Evolutionary conservation across 768 basidiomycete species (phyloP).

Genomic region (Artomyces pyxidatus): DNA sequence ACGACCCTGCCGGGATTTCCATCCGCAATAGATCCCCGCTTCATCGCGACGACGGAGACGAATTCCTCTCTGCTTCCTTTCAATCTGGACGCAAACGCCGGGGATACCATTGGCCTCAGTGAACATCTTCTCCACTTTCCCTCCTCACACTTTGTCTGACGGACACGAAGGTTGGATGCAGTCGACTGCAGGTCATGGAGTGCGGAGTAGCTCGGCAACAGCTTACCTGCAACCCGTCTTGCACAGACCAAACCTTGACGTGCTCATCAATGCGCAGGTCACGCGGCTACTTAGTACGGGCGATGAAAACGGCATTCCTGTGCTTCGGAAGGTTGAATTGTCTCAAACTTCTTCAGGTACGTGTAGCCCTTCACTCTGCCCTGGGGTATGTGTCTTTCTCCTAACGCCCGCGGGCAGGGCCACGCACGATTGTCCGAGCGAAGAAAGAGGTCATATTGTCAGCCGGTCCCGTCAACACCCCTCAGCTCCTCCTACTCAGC

Average conservation of each 20-base stretch:
- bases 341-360: not conserved
- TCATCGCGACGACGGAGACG: slow-evolving; percentile 30
- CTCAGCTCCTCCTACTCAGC: slow-evolving; percentile 19
- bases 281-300: slow-evolving; percentile 11
- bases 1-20: not conserved
- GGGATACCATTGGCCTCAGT: slow-evolving; percentile 35
- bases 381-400: too few relatives aligned
- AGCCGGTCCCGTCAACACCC: slow-evolving; percentile 2
- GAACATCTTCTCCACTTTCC: too few relatives aligned
- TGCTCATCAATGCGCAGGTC: slow-evolving; percentile 10
- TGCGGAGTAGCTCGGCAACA: slow-evolving; percentile 3
- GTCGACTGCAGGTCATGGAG: too few relatives aligned
- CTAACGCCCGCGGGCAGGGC: too few relatives aligned
- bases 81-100: slow-evolving; percentile 35
- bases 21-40: slow-evolving; percentile 22
- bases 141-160: too few relatives aligned
- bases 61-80: slow-evolving; percentile 30
- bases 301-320: not conserved
- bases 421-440: too few relatives aligned
- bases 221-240: slow-evolving; percentile 4
- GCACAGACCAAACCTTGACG: slow-evolving; percentile 1
- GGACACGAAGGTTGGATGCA: too few relatives aligned
- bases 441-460: slow-evolving; percentile 1
- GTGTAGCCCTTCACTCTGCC: not conserved
- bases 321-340: slow-evolving; percentile 3